phyloP scores from a whole-genome alignment of 768 basidiomycete species.

The Panaeolus papilionaceus region DNA sequence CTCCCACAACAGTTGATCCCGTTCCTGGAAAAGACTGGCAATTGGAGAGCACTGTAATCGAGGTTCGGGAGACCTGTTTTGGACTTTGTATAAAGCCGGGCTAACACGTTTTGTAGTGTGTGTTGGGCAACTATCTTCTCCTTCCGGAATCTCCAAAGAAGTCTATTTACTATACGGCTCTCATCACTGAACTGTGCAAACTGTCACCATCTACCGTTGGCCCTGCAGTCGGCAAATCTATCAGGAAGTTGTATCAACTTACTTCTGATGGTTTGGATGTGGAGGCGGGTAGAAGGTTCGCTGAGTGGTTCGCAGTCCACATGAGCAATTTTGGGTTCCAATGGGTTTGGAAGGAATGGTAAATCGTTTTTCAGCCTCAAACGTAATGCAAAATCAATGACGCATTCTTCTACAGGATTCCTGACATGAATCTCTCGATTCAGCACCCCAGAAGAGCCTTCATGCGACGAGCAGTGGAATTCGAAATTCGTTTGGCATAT shows the following conservation, averaged over 20 bases:
- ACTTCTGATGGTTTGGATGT: conserved; percentile 90
- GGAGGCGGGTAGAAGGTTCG: conserved; percentile 80
- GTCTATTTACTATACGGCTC: conserved; percentile 82
- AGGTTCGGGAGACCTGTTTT: conserved; percentile 51
- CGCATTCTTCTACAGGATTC: conserved; percentile 61
- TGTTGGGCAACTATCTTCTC: conserved; percentile 75
- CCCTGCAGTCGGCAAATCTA: conserved; percentile 95
- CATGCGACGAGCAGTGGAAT: conserved; percentile 84
- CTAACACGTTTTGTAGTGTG: conserved; percentile 49
- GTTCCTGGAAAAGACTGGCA: conserved; percentile 79
- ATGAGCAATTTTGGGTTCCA: conserved; percentile 98
- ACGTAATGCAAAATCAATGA: conserved; percentile 3
- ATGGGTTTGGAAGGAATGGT: conserved; percentile 99
- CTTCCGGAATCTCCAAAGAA: conserved; percentile 82
- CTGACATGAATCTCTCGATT: conserved; percentile 74
- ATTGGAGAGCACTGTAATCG: conserved; percentile 87
- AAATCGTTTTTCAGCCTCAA: conserved; percentile 29
- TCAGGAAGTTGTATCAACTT: conserved; percentile 80
- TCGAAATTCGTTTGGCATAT: conserved; percentile 91
- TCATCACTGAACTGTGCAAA: conserved; percentile 95
- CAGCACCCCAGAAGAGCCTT: conserved; percentile 91
- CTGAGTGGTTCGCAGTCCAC: conserved; percentile 96
- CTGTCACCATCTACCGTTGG: conserved; percentile 92
- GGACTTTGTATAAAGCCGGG: conserved; percentile 3
- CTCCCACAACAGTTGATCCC: conserved; percentile 55